These are phyloP conservation scores for Aspergillus uvarum DNA, from an alignment of 2,329 filamentous ascomycete species.

Conservation along the genomic window DNA sequence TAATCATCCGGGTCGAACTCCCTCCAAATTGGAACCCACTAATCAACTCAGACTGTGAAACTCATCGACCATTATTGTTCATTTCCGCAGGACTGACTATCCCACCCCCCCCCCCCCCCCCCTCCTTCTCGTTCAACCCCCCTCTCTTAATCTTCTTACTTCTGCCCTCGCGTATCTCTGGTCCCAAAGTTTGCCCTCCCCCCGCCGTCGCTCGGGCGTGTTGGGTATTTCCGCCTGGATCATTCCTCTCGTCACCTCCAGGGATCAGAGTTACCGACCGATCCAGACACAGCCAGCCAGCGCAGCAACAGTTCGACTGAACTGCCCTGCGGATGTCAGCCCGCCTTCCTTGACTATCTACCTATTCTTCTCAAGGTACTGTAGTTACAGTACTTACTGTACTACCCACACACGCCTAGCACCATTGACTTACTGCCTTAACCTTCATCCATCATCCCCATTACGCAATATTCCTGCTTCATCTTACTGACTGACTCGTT, in stretches of 20 bases:
- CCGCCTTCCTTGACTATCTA: conserved; percentile 12
- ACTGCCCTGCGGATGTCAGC: conserved; percentile 14
- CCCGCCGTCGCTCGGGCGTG: conserved; percentile 22
- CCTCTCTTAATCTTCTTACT: conserved; percentile 10
- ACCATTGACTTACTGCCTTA: background rate
- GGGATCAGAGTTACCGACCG: conserved; percentile 26
- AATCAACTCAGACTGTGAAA: conserved; percentile 12
- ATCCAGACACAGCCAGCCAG: conserved; percentile 27
- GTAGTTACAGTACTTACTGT: background rate
- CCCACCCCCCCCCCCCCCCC: background rate
- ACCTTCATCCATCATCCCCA: background rate
- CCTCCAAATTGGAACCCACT: conserved; percentile 2
- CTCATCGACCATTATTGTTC: conserved; percentile 11
- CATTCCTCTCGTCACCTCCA: conserved; percentile 17
- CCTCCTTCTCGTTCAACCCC: background rate
- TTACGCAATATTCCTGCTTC: conserved; percentile 5
- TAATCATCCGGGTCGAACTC: background rate
- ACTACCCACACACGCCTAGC: background rate
- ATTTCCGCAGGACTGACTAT: background rate
- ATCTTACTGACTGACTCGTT: conserved; percentile 17
- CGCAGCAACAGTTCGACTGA: conserved; percentile 17
- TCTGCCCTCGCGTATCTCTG: conserved; percentile 14
- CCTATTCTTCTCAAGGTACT: conserved; percentile 14
- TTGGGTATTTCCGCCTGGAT: conserved; percentile 25
- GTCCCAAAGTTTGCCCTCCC: conserved; percentile 8